phyloP scores from a whole-genome alignment of 768 basidiomycete species.

The Mycena amicta region DNA sequence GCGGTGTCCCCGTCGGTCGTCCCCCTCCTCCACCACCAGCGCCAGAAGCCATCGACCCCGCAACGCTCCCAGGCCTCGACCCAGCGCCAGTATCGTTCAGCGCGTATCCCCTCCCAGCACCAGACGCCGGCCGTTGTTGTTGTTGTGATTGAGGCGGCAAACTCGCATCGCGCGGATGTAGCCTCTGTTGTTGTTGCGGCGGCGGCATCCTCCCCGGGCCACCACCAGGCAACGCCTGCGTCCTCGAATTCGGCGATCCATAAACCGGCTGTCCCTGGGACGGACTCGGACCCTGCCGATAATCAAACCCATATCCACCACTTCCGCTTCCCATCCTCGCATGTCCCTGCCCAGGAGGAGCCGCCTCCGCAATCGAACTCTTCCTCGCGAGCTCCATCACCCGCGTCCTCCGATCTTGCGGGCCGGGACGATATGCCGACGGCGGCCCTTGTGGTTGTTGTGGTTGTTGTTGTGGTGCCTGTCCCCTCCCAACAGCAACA shows the following conservation, averaged over 20 bases:
- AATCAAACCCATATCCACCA: slow-evolving; percentile 19
- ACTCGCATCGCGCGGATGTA: slow-evolving; percentile 14
- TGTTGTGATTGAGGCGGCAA: slow-evolving; percentile 9
- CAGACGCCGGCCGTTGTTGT: slow-evolving; percentile 15
- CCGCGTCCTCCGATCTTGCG: slow-evolving; percentile 11
- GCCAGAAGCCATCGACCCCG: slow-evolving; percentile 16
- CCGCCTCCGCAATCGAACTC: slow-evolving; percentile 17
- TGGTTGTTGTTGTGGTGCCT: not conserved
- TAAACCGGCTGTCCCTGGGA: no score
- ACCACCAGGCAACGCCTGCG: slow-evolving; percentile 24
- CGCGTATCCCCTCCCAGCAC: slow-evolving; percentile 17
- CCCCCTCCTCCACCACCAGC: no score
- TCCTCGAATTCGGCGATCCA: slow-evolving; percentile 20
- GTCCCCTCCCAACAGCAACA: not conserved
- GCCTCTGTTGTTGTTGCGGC: slow-evolving; percentile 14
- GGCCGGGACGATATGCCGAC: slow-evolving; percentile 18
- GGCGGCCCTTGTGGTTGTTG: no score
- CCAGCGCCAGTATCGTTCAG: slow-evolving; percentile 14
- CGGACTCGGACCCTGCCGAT: slow-evolving; percentile 13
- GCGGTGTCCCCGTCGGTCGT: slow-evolving; percentile 12
- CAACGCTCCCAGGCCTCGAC: slow-evolving; percentile 15
- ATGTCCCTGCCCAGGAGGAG: not conserved
- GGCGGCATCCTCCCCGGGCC: slow-evolving; percentile 27
- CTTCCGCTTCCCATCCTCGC: slow-evolving; percentile 5
- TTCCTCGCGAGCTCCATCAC: slow-evolving; percentile 24